phyloP scores from a whole-genome alignment of 495 filamentous ascomycete genomes.

The Sphaerosporella brunnea region DNA sequence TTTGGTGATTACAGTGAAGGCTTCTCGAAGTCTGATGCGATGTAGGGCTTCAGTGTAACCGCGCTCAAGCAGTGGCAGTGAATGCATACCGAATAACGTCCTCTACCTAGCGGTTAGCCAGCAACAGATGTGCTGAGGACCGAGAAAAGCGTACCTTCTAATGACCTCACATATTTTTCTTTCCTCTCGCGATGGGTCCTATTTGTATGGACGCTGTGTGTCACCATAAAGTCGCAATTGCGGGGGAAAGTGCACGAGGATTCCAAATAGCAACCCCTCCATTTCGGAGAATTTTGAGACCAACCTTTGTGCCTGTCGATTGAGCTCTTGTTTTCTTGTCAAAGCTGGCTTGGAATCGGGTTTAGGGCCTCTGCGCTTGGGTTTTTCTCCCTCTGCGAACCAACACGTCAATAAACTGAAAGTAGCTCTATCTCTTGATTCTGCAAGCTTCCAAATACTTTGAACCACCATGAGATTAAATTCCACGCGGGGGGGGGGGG shows the following conservation, averaged over 20 bases:
- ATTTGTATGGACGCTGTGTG: neutral
- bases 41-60: conserved; percentile 32
- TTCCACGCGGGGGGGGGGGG: neutral
- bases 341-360: conserved; percentile 90
- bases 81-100: conserved; percentile 48
- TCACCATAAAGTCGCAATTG: neutral
- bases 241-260: conserved; percentile 8
- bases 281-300: conserved; percentile 3
- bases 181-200: conserved; percentile 92
- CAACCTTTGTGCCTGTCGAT: conserved; percentile 89
- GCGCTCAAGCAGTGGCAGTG: conserved; percentile 30
- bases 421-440: too few relatives aligned
- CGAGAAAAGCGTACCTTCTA: too few relatives aligned
- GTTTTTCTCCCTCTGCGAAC: conserved; percentile 54
- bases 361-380: conserved; percentile 84
- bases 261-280: neutral
- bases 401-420: neutral
- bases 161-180: conserved; percentile 81
- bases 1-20: conserved; percentile 40
- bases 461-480: neutral
- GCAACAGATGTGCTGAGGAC: too few relatives aligned
- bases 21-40: conserved; percentile 35
- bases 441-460: neutral
- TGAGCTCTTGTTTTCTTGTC: conserved; percentile 85
- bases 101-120: too few relatives aligned